A percentile compares a stretch with the other conserved stretches of the same genome.
Conservation (phyloP, 305 asterid genomes). For the Ajuga reptans region DNA sequence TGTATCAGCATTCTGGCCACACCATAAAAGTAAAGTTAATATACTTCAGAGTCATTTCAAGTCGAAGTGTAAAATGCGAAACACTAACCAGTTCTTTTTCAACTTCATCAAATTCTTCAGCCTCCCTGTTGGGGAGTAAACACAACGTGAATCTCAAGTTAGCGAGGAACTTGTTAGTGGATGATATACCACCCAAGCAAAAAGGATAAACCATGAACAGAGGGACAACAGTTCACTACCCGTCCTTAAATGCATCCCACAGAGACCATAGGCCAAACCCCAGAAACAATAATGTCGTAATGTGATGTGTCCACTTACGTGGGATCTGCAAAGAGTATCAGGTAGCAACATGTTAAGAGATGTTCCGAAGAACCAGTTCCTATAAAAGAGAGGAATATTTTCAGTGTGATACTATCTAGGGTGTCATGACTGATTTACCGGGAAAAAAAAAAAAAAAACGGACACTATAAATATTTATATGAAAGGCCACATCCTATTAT, state of each 20-base stretch:
- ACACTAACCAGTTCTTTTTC: constrained; percentile 80
- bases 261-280: constrained; percentile 96
- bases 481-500: not conserved
- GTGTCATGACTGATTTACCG: not conserved
- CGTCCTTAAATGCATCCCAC: constrained; percentile 85
- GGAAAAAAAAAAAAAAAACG: not conserved
- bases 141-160: constrained; percentile 3
- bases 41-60: constrained; percentile 18
- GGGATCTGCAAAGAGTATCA: constrained; percentile 34
- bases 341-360: not conserved
- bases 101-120: constrained; percentile 84
- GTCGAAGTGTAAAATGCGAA: constrained; percentile 6
- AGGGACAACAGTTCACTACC: constrained; percentile 40
- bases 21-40: constrained; percentile 22
- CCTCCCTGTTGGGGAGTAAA: constrained; percentile 43
- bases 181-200: constrained; percentile 3
- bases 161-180: constrained; percentile 1
- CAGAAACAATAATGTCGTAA: constrained; percentile 72
- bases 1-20: constrained; percentile 58
- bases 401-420: not conserved
- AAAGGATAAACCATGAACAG: constrained; percentile 2
- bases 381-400: not conserved
- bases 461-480: not conserved
- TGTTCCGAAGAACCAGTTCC: not conserved
- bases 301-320: constrained; percentile 85